phyloP scores from a whole-genome alignment of 164 flowering plant genomes.

The Akebia trifoliata region DNA sequence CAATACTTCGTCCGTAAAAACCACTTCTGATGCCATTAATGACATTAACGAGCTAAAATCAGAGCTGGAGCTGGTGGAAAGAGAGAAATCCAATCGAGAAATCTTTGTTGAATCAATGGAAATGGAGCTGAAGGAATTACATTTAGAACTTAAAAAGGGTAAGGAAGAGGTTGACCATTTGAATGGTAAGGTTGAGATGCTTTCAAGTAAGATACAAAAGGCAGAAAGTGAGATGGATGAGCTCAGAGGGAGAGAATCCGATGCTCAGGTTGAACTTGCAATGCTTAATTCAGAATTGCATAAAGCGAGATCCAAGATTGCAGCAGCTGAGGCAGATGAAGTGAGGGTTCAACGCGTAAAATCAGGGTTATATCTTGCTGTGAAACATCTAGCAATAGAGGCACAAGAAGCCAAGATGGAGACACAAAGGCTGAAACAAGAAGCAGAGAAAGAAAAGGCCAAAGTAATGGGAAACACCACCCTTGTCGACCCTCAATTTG shows the following conservation, averaged over 20 bases:
- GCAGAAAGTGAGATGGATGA: conserved; percentile 21
- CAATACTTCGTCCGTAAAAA: conserved; percentile 21
- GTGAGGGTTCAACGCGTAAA: conserved; percentile 27
- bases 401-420: conserved; percentile 43
- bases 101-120: conserved; percentile 28
- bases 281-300: conserved; percentile 46
- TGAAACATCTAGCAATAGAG: conserved; percentile 40
- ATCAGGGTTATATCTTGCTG: conserved; percentile 35
- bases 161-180: conserved; percentile 25
- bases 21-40: conserved; percentile 27
- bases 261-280: conserved; percentile 46
- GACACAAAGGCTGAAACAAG: conserved; percentile 23
- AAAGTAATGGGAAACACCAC: conserved; percentile 7
- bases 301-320: conserved; percentile 38
- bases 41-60: conserved; percentile 22
- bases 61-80: conserved; percentile 26
- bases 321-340: conserved; percentile 53
- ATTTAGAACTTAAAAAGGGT: conserved; percentile 21
- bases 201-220: conserved; percentile 20
- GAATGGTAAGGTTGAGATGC: conserved; percentile 21
- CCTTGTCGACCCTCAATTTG: neutral
- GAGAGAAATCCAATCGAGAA: conserved; percentile 18
- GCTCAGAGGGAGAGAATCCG: conserved; percentile 29
- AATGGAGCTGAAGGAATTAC: conserved; percentile 25
- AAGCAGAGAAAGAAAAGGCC: conserved; percentile 3